A percentile compares a stretch with the other conserved stretches of the same genome.
These are phyloP conservation scores for Hondaea fermentalgiana DNA, from an alignment of 108 stramenopile species.

Conservation along the genomic window DNA sequence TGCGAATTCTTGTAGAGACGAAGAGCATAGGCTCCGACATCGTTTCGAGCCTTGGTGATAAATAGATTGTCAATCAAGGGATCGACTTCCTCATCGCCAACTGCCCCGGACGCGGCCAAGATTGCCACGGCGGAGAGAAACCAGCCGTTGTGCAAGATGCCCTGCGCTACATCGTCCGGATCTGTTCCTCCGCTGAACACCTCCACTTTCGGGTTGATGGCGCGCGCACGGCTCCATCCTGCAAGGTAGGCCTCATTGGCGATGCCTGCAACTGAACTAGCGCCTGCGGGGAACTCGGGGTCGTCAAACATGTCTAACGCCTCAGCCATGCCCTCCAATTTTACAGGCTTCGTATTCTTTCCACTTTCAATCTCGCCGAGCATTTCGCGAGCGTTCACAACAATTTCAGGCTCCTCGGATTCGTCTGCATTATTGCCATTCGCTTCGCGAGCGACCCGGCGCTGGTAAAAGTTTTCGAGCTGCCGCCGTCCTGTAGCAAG, in stretches of 20 bases:
- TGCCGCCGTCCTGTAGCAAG: neutral
- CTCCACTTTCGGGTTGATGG: neutral
- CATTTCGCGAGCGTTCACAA: neutral
- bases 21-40: conserved; percentile 31
- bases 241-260: neutral
- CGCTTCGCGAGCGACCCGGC: neutral
- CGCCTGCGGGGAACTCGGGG: neutral
- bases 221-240: neutral
- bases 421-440: neutral
- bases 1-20: conserved; percentile 37
- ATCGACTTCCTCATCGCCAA: conserved; percentile 15
- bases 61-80: conserved; percentile 18
- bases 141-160: conserved; percentile 26
- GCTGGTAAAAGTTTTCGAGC: neutral
- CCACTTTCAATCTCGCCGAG: neutral
- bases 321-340: neutral
- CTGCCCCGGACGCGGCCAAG: conserved; percentile 14
- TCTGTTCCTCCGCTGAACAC: conserved; percentile 39
- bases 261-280: neutral
- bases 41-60: neutral
- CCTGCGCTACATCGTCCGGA: conserved; percentile 24
- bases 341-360: neutral
- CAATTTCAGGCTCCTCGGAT: neutral
- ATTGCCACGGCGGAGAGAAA: conserved; percentile 18
- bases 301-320: neutral